Evolutionary conservation across 2,329 filamentous ascomycete genomes (phyloP).

Genomic region (Remersonia thermophila): DNA sequence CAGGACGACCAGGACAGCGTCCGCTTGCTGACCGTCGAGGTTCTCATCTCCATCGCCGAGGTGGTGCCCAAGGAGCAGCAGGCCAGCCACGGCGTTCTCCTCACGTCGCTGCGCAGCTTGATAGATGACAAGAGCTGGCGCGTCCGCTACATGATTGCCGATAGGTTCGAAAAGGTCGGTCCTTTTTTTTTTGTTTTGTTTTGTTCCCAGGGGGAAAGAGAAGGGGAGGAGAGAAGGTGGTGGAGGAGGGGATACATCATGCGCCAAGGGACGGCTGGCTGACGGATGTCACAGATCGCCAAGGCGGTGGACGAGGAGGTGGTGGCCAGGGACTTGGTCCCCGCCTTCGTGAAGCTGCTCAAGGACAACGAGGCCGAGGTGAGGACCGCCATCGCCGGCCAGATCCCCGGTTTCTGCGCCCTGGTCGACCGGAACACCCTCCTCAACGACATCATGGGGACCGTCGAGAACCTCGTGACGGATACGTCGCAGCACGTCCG

Average conservation of each 20-base stretch:
- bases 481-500: conserved; percentile 95
- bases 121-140: conserved; percentile 99
- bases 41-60: conserved; percentile 91
- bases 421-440: conserved; percentile 79
- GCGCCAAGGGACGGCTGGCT: conserved; percentile 12
- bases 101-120: conserved; percentile 79
- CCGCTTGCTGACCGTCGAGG: conserved; percentile 86
- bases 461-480: conserved; percentile 88
- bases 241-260: no score
- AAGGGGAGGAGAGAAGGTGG: no score
- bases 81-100: conserved; percentile 82
- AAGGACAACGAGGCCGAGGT: conserved; percentile 98
- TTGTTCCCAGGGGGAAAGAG: no score
- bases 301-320: conserved; percentile 98
- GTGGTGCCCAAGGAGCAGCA: conserved; percentile 97
- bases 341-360: conserved; percentile 90
- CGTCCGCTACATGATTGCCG: conserved; percentile 97
- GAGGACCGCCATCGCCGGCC: conserved; percentile 88
- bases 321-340: conserved; percentile 82
- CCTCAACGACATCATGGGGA: conserved; percentile 91
- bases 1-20: conserved; percentile 97
- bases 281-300: conserved; percentile 54
- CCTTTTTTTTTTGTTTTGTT: no score
- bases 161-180: conserved; percentile 96
- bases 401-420: conserved; percentile 93